Conservation (phyloP, 345 rosid genomes). For the Syzygium aqueum region DNA sequence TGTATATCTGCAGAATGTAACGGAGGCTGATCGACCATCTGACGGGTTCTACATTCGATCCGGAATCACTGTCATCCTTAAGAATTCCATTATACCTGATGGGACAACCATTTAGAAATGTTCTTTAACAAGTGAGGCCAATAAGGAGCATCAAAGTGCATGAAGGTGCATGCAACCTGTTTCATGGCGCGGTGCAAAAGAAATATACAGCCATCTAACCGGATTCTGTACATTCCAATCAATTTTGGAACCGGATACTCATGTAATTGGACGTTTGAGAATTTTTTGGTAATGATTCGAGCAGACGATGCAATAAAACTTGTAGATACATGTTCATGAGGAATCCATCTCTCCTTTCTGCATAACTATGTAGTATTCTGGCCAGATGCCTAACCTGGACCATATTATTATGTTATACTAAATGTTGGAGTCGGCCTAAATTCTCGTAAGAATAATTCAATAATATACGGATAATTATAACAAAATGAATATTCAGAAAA, state of each 20-base stretch:
- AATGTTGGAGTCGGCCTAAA: background rate
- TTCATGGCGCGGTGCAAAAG: background rate
- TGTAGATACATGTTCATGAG: background rate
- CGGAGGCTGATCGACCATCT: conserved; percentile 69
- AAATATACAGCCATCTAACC: background rate
- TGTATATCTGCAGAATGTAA: conserved; percentile 40
- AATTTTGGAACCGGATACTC: background rate
- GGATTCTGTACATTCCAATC: background rate
- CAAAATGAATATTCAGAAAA: background rate
- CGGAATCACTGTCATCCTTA: conserved; percentile 62
- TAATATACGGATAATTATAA: background rate
- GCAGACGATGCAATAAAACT: background rate
- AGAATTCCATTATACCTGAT: conserved; percentile 52
- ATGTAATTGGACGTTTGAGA: background rate
- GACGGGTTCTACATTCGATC: conserved; percentile 84
- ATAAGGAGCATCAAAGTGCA: background rate
- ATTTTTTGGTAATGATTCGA: background rate
- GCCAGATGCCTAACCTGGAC: background rate
- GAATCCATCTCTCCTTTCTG: background rate
- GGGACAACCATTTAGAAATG: conserved; percentile 45
- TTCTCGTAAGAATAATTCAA: background rate
- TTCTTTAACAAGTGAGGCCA: background rate
- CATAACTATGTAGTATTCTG: background rate
- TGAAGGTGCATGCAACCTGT: background rate
- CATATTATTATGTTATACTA: background rate